Percentiles rank a stretch among this genome's conserved stretches.
Evolutionary conservation across 2,329 filamentous ascomycete genomes (phyloP).

Genomic region (Fusarium oxysporum): DNA sequence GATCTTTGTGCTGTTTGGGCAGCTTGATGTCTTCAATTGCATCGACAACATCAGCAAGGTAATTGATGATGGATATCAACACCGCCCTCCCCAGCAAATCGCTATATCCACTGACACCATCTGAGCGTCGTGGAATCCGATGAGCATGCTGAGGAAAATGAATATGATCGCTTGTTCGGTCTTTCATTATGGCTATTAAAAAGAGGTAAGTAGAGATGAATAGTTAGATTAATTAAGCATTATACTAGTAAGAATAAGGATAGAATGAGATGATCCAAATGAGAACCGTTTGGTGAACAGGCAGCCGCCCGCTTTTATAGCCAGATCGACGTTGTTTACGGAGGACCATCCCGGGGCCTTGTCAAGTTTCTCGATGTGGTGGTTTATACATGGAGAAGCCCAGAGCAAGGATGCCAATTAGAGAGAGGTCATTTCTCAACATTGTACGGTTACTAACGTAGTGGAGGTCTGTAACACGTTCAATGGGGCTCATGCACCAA

Average conservation of each 20-base stretch:
- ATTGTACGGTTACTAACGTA: slow-evolving; percentile 5
- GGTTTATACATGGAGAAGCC: slow-evolving; percentile 32
- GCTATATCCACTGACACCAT: slow-evolving; percentile 26
- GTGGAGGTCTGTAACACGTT: slow-evolving; percentile 24
- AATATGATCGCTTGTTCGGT: slow-evolving; percentile 30
- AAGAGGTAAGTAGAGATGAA: not conserved
- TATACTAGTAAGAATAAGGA: slow-evolving; percentile 5
- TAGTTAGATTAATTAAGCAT: slow-evolving; percentile 7
- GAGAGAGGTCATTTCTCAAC: slow-evolving; percentile 22
- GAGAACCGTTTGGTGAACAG: not conserved
- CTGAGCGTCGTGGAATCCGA: slow-evolving; percentile 24
- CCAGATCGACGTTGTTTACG: not conserved
- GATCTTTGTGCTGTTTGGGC: slow-evolving; percentile 25
- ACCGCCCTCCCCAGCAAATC: slow-evolving; percentile 33
- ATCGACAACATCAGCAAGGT: slow-evolving; percentile 33
- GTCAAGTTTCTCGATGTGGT: slow-evolving; percentile 7
- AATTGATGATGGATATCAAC: slow-evolving; percentile 35
- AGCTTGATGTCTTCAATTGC: slow-evolving; percentile 32
- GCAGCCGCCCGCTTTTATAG: slow-evolving; percentile 13
- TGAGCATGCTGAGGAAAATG: slow-evolving; percentile 33
- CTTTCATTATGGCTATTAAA: slow-evolving; percentile 31
- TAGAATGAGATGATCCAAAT: not conserved
- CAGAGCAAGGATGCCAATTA: slow-evolving; percentile 17
- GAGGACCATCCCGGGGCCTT: slow-evolving; percentile 1
- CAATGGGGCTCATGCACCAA: slow-evolving; percentile 8